These are phyloP conservation scores for Lentithecium fluviatile DNA, from an alignment of 495 filamentous ascomycete species.

Conservation along the genomic window DNA sequence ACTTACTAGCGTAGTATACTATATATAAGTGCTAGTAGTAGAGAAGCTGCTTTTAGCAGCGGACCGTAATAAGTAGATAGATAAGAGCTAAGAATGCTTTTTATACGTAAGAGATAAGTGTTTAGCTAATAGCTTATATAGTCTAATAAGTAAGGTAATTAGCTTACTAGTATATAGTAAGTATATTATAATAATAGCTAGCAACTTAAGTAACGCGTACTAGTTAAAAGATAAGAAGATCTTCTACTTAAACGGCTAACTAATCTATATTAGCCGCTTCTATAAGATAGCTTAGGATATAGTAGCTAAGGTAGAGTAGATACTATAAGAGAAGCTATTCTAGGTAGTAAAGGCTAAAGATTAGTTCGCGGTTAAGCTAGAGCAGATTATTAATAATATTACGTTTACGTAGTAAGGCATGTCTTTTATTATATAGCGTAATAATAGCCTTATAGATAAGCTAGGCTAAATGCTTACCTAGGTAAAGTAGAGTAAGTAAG, in stretches of 20 bases:
- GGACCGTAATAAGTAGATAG: background rate
- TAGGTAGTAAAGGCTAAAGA: background rate
- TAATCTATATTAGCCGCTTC: background rate
- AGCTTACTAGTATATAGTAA: too few relatives aligned
- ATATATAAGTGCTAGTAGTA: background rate
- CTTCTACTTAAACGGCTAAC: conserved; percentile 1
- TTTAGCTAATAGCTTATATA: background rate
- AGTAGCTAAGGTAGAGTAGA: background rate
- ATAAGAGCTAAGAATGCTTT: background rate
- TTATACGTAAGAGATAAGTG: background rate
- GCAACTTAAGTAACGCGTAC: background rate
- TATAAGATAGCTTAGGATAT: background rate
- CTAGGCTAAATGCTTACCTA: too few relatives aligned
- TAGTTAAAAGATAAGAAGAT: conserved; percentile 4
- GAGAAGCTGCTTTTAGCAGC: background rate
- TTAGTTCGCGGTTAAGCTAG: background rate
- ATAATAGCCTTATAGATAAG: too few relatives aligned
- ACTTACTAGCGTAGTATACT: too few relatives aligned
- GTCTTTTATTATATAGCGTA: background rate
- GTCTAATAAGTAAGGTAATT: conserved; percentile 1
- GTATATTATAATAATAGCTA: background rate
- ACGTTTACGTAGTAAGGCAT: background rate
- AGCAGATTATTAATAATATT: background rate
- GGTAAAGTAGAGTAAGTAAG: too few relatives aligned
- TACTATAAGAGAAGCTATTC: background rate